Evolutionary conservation across 495 filamentous ascomycete genomes (phyloP), one percentile per base, ranked within the genome.

Genomic region (Penicillium malachiteum): DNA sequence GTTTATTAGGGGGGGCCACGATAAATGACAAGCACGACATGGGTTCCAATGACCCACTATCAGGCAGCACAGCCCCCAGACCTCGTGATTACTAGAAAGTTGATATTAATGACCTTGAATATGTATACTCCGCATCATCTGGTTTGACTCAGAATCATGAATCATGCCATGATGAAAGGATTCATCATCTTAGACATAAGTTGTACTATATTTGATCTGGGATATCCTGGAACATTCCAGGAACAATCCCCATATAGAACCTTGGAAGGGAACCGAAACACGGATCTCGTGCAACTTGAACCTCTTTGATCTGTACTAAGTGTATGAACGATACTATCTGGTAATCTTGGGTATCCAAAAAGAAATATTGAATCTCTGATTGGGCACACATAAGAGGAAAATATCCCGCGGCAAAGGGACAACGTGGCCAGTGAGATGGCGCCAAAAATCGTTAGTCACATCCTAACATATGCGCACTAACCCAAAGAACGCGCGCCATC

Each of bases 401-500:
- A 61, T 50, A 43, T 54, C 49, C 58, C 58, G 54, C 58, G 54
- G 46, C 48, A 47, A 37, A 34, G 39, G 38, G 37, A 50, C 48
- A 55, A 53, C 39, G 41, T 14, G 21, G 48, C 57, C 52, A 59
- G 52, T 59, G 14, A 54, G 37, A 48, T 11, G 40, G n/a, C 21
- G 47, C 50, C 16, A 37, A 39, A 46, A 48, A 18, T 41, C 18
- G 33, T 30, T 39, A 51, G 48, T 37, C 34, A 31, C 38, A 18
- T 51, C 35, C 31, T 39, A 17, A 50, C 18, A 41, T 48, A 57
- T 48, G 21, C 54, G 40, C 42, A 39, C 54, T 47, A 51, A 51
- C 54, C 54, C 33, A 62, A 54, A 57, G 34, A 48, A 56, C 60
- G 60, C 56, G 60, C 60, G 52, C 56, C 52, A 59, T 59, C 50